Evolutionary conservation across 495 filamentous ascomycete genomes (phyloP), one percentile per base, ranked within the genome.

Genomic region (Rostrohypoxylon terebratum): DNA sequence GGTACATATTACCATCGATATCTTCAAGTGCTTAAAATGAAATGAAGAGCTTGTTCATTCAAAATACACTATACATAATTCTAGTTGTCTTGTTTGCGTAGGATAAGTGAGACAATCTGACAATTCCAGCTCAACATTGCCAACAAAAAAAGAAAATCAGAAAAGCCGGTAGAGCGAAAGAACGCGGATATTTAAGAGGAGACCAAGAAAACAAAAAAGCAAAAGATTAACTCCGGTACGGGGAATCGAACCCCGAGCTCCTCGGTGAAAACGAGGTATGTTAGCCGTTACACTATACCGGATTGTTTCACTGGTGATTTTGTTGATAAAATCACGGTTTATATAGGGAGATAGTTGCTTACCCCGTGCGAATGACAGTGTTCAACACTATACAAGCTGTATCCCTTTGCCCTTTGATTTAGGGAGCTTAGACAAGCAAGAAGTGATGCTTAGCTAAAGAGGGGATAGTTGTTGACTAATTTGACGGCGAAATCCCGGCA

Each of bases 231-330:
- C 80, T 83, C 81, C 81, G 81, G 69, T 82, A 83, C 81, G 80
- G 81, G 81, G 81, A 83, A 81, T 83, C 80, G 81, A 83, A 83
- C 81, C 81, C 81, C 81, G 81, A 81, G 81, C 81, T 79, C 79
- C 81, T 78, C 81, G 81, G 81, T 75, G 72, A 75, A 75, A 75
- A 75, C 72, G 72, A 71, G 72, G 72, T 75, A 75, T 75, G 72
- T 75, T 75, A 75, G 59, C 72, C 72, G 72, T 75, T 75, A 75
- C 72, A 75, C 72, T 75, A 75, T 75, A 75, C 67, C 72, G 72
- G 72, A 75, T 58, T 50, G 14, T 7, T 1, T 34, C 2, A 9
- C 31, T 6, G 5, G 38, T 58, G 31, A 0, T 28, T 23, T 33
- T 45, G 0, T 8, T 14, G n/a, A 5, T 28, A 28, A 18, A 55